phyloP scores from a whole-genome alignment of 306 rosid genomes.

The Canavalia gladiata region DNA sequence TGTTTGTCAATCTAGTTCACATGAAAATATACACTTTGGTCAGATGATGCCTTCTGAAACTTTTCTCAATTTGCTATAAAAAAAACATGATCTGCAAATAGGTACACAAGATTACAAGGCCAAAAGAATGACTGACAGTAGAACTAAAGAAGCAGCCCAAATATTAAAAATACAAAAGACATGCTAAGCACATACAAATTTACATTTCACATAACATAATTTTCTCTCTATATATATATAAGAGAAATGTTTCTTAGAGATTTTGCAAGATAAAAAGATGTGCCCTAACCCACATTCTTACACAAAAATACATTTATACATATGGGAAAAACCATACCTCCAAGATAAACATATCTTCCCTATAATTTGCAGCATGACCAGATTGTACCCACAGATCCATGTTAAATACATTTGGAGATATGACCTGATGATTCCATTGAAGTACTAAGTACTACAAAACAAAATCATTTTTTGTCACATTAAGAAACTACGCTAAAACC shows the following conservation, averaged over 20 bases:
- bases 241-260: no score
- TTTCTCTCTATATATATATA: no score
- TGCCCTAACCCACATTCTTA: not conserved
- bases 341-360: slow-evolving; percentile 89
- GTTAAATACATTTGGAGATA: slow-evolving; percentile 92
- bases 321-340: slow-evolving; percentile 65
- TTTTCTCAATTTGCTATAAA: no score
- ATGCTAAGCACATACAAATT: not conserved
- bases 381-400: slow-evolving; percentile 97
- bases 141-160: slow-evolving; percentile 12
- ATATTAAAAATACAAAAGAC: not conserved
- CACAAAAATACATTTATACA: slow-evolving; percentile 10
- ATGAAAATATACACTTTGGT: slow-evolving; percentile 14
- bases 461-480: slow-evolving; percentile 17
- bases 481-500: slow-evolving; percentile 43
- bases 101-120: not conserved
- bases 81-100: slow-evolving; percentile 18
- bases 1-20: slow-evolving; percentile 86
- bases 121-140: not conserved
- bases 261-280: not conserved
- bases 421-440: slow-evolving; percentile 65
- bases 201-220: no score
- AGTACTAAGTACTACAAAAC: slow-evolving; percentile 24
- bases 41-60: not conserved
- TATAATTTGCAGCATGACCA: slow-evolving; percentile 96